These are phyloP conservation scores for Smittium mucronatum DNA, from an alignment of 371 early-diverging fungal genomes.

Conservation along the genomic window DNA sequence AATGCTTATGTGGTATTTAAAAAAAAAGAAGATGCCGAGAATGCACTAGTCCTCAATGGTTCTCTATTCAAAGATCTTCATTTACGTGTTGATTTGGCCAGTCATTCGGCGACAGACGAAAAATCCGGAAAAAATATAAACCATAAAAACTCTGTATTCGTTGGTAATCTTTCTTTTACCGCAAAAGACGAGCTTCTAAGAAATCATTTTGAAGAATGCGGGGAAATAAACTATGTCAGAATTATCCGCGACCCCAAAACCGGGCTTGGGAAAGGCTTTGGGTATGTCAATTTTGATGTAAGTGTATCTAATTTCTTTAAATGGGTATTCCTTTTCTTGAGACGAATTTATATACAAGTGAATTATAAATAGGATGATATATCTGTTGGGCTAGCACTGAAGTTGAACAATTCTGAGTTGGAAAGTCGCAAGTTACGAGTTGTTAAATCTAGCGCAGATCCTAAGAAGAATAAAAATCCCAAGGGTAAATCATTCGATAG, in stretches of 20 bases:
- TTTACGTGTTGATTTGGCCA: conserved; percentile 70
- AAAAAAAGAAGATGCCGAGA: conserved; percentile 42
- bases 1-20: conserved; percentile 82
- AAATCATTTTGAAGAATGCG: conserved; percentile 66
- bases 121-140: conserved; percentile 46
- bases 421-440: conserved; percentile 31
- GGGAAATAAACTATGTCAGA: conserved; percentile 72
- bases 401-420: conserved; percentile 58
- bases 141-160: conserved; percentile 70
- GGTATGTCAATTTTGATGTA: conserved; percentile 64
- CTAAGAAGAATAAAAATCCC: conserved; percentile 27
- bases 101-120: conserved; percentile 36
- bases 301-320: conserved; percentile 4
- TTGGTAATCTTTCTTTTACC: conserved; percentile 83
- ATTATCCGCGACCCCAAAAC: conserved; percentile 74
- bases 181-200: conserved; percentile 77
- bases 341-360: not conserved
- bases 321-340: conserved; percentile 10
- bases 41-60: conserved; percentile 60
- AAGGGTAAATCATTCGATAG: not conserved
- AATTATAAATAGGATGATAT: conserved; percentile 42
- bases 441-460: conserved; percentile 35
- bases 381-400: conserved; percentile 61
- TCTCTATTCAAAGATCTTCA: conserved; percentile 71
- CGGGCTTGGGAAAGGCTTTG: conserved; percentile 91